A percentile compares a stretch with the other conserved stretches of the same genome.
Conservation (phyloP, 2,329 filamentous ascomycete species). For the Mollisiaceae sp. region DNA sequence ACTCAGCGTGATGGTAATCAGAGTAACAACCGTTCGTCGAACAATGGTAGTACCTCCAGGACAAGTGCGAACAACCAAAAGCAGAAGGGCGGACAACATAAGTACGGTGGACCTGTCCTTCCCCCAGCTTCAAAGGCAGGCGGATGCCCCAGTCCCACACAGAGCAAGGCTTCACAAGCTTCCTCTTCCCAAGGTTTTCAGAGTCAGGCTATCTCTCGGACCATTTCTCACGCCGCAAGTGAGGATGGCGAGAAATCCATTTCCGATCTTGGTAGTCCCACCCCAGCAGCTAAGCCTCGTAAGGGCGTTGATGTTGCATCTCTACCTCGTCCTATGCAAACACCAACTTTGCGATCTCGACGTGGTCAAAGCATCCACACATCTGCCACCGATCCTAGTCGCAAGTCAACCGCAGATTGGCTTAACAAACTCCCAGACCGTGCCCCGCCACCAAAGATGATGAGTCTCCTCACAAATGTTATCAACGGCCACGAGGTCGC, state of each 20-base stretch:
- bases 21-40: slow-evolving; percentile 13
- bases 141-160: neutral
- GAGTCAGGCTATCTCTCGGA: slow-evolving; percentile 12
- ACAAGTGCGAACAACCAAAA: neutral
- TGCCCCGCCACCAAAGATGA: slow-evolving; percentile 29
- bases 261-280: slow-evolving; percentile 16
- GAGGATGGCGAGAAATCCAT: neutral
- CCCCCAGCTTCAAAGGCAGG: neutral
- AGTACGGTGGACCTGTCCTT: neutral
- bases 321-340: slow-evolving; percentile 25
- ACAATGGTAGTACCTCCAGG: neutral
- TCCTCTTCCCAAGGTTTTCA: neutral
- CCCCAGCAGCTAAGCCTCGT: slow-evolving; percentile 23
- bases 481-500: slow-evolving; percentile 11
- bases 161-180: neutral
- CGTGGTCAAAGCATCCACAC: slow-evolving; percentile 29
- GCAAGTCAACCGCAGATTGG: slow-evolving; percentile 18
- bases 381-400: slow-evolving; percentile 26
- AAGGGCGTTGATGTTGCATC: slow-evolving; percentile 24
- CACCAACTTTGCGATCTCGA: slow-evolving; percentile 32
- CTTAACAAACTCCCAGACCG: slow-evolving; percentile 8
- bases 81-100: neutral
- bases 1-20: neutral
- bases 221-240: slow-evolving; percentile 2
- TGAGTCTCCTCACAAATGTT: slow-evolving; percentile 21